A percentile compares a stretch with the other conserved stretches of the same genome.
These are phyloP conservation scores for Penicillium cataractarum DNA, from an alignment of 495 filamentous ascomycete genomes.

Conservation along the genomic window DNA sequence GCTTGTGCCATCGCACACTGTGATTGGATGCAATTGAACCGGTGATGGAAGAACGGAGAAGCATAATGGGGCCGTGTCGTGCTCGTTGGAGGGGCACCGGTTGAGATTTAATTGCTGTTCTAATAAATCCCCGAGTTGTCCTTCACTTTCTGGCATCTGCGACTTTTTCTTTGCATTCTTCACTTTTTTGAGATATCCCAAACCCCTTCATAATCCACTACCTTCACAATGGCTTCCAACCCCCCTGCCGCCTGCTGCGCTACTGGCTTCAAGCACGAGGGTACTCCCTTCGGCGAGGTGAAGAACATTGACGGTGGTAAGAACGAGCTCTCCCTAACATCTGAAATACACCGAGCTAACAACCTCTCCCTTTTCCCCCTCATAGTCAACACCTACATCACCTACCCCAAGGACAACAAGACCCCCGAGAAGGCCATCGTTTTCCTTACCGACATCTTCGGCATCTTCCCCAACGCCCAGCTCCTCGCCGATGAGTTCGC, in stretches of 20 bases:
- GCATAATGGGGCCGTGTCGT: not conserved
- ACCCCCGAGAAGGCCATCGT: constrained; percentile 46
- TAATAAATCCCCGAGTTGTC: not conserved
- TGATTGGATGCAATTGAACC: not conserved
- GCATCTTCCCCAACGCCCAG: constrained; percentile 76
- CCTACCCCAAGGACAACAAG: constrained; percentile 46
- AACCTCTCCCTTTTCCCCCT: not conserved
- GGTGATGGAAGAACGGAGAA: not conserved
- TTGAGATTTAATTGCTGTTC: constrained; percentile 1
- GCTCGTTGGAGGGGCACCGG: constrained; percentile 7
- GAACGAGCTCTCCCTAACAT: constrained; percentile 33
- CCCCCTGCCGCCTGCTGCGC: constrained; percentile 60
- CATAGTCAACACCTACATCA: constrained; percentile 47
- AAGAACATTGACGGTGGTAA: constrained; percentile 47
- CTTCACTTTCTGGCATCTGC: not conserved
- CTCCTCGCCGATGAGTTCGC: constrained; percentile 85
- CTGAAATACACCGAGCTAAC: not conserved
- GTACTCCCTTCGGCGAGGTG: constrained; percentile 43
- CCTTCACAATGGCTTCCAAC: constrained; percentile 58
- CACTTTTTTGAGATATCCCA: not conserved
- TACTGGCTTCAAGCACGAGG: constrained; percentile 56
- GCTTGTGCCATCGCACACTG: not conserved
- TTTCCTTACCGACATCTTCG: constrained; percentile 67
- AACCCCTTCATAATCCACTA: not conserved
- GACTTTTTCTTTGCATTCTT: not conserved